These are phyloP conservation scores for Diaporthe citrichinensis DNA, from an alignment of 2,329 filamentous ascomycete species.

Conservation along the genomic window DNA sequence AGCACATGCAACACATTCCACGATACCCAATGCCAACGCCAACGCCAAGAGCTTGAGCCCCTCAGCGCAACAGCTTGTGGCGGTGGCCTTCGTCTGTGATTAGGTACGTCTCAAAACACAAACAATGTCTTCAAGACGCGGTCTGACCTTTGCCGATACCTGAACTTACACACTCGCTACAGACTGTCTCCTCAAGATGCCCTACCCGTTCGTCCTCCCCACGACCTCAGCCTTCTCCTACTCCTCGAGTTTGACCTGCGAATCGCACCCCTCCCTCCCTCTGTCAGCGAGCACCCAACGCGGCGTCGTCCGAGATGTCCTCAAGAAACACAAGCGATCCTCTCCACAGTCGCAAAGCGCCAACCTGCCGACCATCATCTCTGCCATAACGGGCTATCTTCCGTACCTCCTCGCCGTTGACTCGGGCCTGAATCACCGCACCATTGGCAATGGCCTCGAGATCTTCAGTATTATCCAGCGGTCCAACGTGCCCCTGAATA, in stretches of 20 bases:
- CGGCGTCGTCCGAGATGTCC: conserved; percentile 82
- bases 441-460: conserved; percentile 64
- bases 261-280: conserved; percentile 90
- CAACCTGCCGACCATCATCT: conserved; percentile 78
- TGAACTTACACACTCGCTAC: conserved; percentile 19
- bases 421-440: conserved; percentile 73
- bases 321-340: conserved; percentile 94
- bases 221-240: conserved; percentile 92
- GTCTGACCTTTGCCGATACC: neutral
- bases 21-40: conserved; percentile 25
- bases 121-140: neutral
- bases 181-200: conserved; percentile 71
- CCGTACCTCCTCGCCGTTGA: conserved; percentile 87
- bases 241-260: conserved; percentile 80
- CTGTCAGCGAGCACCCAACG: conserved; percentile 86
- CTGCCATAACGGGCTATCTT: conserved; percentile 81
- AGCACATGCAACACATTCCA: conserved; percentile 25
- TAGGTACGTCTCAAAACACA: neutral
- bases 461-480: conserved; percentile 72
- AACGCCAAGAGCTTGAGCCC: conserved; percentile 19
- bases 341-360: conserved; percentile 77
- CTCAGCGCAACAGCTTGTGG: conserved; percentile 15
- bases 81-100: neutral
- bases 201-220: conserved; percentile 88
- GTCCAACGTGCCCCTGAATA: conserved; percentile 70